Evolutionary conservation across 345 rosid species (phyloP), one percentile per base, ranked within the genome.

Genomic region (Eucalyptus rudis): DNA sequence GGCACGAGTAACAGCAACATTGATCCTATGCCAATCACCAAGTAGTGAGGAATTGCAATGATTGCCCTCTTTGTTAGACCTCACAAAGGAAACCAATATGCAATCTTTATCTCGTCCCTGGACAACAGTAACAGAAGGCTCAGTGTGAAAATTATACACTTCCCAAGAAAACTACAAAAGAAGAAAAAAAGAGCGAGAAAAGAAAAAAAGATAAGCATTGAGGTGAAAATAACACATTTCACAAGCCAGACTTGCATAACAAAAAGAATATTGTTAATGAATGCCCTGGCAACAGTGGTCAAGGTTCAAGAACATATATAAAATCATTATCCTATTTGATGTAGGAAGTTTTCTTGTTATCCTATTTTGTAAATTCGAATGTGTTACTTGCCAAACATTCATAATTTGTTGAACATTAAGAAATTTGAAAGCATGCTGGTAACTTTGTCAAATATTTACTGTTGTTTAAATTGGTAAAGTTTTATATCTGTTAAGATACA

Each of bases 81-180:
- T 93, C 79, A 95, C 99, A 88, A 97, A 97, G 5, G 99, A 97
- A 25, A 96, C 93, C 89, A 97, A 45, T 93, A 97, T 94, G 94
- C 99, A 96, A 89, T 96, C 99, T 89, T 96, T 97, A 90, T 97
- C 99, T 90, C 99, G 93, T 91, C 99, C 99, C 99, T 96, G 93
- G 33, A 68, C 66, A 86, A 86, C 88, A 79, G 84, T 68, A 87
- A 36, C 33, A 80, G 43, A 58, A 62, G 14, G 45, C 71, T 49
- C 36, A 87, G 44, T 40, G 68, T 20, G 43, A 56, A 43, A 16
- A 31, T 44, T 44, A 47, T 40, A 10, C 71, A 8, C 86, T 43
- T 80, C 36, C 47, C 79, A 24, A 76, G 47, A 40, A 40, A 76
- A 43, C 1, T 20, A 20, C 29, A 40, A 40, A 36, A 71, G 31